Evolutionary conservation across 2,329 filamentous ascomycete species (phyloP), one percentile per base, ranked within the genome.

Genomic region (Aspergillus aculeatus): DNA sequence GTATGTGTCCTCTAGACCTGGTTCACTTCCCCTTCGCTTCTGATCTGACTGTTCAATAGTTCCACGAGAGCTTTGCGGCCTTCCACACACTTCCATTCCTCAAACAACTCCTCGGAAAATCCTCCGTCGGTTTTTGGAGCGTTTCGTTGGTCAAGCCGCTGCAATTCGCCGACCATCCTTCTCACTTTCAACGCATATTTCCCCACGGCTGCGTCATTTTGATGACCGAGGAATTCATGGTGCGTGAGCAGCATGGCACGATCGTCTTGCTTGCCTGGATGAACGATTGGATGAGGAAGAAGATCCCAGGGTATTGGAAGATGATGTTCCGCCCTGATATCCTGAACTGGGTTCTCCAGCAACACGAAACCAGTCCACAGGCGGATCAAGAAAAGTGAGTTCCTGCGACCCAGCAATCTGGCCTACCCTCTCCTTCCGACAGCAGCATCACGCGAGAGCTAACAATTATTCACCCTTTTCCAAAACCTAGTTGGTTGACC

Each of bases 161-260:
- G 5, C 56, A 71, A 49, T 58, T 65, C 24, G 53, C 66, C 38
- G 64, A 70, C 49, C 47, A 59, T 16, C 56, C 59, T 24, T 58
- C 63, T 3, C 63, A 75, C 50, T 67, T 74, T 26, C 68, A 76
- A 59, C 71, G 73, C 14, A 61, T 80, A 5, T 79, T 80, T 31
- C 73, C 73, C 6, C 62, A 70, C 50, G 77, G 77, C 7, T 66
- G 64, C 9, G 73, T 73, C 1, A 69, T 78, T 26, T 68, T 80
- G 6, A 60, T 80, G 16, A 78, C 78, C 1, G 77, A 79, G 59
- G 77, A 78, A 49, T 66, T 76, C 12, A 72, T 78, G 57, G 32
- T 72, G 61, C 56, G 62, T 48, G 68, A 75, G 7, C 66, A 71
- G 0, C 63, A 71, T 19, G 66, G 59, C 21, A 68, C 74, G 1